phyloP scores from a whole-genome alignment of 345 rosid species.

The Eucalyptus cloeziana region DNA sequence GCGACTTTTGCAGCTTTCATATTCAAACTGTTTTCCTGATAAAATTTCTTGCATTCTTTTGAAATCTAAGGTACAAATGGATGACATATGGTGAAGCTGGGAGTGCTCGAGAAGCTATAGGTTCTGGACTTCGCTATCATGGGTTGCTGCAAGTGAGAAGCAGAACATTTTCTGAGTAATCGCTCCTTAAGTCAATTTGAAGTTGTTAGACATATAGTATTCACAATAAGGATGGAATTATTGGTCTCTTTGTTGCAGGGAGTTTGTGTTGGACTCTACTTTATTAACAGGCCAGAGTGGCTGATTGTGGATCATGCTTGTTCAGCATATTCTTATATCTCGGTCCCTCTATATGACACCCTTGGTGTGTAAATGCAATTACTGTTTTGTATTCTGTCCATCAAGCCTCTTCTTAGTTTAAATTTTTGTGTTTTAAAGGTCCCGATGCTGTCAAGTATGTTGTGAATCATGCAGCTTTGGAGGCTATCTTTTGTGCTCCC shows the following conservation, averaged over 20 bases:
- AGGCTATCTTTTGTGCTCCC: conserved; percentile 79
- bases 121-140: conserved; percentile 62
- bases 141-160: conserved; percentile 47
- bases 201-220: background rate
- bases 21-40: background rate
- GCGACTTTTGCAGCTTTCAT: background rate
- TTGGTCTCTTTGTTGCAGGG: conserved; percentile 41
- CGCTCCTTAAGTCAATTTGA: background rate
- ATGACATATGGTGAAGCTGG: conserved; percentile 82
- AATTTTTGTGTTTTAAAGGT: conserved; percentile 26
- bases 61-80: conserved; percentile 61
- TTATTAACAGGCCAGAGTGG: conserved; percentile 91
- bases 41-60: background rate
- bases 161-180: background rate
- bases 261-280: conserved; percentile 56
- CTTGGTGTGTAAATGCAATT: conserved; percentile 42
- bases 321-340: conserved; percentile 79
- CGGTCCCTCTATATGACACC: conserved; percentile 90
- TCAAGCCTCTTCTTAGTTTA: background rate
- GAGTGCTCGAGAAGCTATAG: conserved; percentile 63
- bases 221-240: background rate
- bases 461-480: conserved; percentile 62
- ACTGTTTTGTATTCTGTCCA: background rate
- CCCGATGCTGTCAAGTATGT: conserved; percentile 81
- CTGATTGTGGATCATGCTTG: conserved; percentile 89